Conservation (phyloP, 257 asterid species). For the Penstemon newberryi region DNA sequence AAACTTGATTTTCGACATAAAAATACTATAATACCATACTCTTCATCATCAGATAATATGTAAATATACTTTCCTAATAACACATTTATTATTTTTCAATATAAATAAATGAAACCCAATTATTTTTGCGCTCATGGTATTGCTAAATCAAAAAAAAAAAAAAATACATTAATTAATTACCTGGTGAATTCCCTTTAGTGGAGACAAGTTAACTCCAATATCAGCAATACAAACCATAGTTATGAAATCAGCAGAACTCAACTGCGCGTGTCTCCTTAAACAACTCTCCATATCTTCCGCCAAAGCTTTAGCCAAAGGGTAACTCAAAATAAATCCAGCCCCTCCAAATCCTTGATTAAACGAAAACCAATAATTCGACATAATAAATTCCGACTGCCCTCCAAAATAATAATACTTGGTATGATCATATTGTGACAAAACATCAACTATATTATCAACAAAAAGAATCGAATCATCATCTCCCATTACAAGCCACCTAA, state of each 20-base stretch:
- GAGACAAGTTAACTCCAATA: conserved; percentile 55
- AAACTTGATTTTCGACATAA: too few relatives aligned
- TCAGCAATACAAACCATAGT: conserved; percentile 71
- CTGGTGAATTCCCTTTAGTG: conserved; percentile 68
- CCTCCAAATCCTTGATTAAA: conserved; percentile 73
- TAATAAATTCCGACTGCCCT: conserved; percentile 51
- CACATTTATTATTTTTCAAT: neutral
- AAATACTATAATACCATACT: too few relatives aligned
- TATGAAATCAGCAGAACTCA: conserved; percentile 46
- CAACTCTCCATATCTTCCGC: conserved; percentile 47
- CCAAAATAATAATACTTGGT: conserved; percentile 58
- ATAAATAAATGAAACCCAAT: neutral
- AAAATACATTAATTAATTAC: conserved; percentile 7
- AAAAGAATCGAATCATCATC: conserved; percentile 73
- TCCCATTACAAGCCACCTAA: conserved; percentile 74
- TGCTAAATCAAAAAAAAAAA: too few relatives aligned
- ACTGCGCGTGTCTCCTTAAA: conserved; percentile 40
- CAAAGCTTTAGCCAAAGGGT: conserved; percentile 55
- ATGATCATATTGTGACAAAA: conserved; percentile 48
- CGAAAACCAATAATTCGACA: conserved; percentile 53
- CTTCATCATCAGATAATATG: too few relatives aligned
- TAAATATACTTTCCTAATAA: too few relatives aligned
- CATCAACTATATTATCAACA: conserved; percentile 59
- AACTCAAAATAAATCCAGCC: conserved; percentile 66
- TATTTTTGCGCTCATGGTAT: too few relatives aligned